Conservation (phyloP, 163 green algal genomes). For the Chlamydomonas reinhardtii region DNA sequence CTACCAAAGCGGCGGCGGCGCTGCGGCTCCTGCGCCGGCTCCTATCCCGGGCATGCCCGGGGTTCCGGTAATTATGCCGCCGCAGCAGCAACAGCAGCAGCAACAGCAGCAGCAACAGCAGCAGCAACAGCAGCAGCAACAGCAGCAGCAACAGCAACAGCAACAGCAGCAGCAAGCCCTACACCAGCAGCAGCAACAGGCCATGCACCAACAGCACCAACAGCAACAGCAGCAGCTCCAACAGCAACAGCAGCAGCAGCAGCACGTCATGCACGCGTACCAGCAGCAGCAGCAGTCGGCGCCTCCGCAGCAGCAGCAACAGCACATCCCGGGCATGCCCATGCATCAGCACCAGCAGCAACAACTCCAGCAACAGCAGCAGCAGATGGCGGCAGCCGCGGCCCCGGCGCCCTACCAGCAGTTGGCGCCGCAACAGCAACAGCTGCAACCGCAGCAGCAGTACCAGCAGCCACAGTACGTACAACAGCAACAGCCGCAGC, state of each 20-base stretch:
- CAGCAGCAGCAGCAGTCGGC: neutral
- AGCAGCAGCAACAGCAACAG: neutral
- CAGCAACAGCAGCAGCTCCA: neutral
- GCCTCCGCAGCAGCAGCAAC: neutral
- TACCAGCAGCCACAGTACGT: no score
- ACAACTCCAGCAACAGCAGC: neutral
- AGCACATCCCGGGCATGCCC: neutral
- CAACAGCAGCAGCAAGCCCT: neutral
- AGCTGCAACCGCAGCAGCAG: no score
- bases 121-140: neutral
- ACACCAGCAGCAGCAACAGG: neutral
- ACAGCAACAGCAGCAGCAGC: neutral
- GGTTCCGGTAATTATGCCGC: no score
- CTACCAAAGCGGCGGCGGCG: neutral
- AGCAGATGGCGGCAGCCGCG: neutral
- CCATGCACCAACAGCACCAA: no score
- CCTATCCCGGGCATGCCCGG: no score
- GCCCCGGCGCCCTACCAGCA: conserved; percentile 2
- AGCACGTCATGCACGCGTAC: neutral
- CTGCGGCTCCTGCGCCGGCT: neutral
- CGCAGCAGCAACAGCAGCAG: no score
- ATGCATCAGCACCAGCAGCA: neutral
- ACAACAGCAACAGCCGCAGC: no score
- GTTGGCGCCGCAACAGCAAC: neutral
- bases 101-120: no score